Percentiles rank a stretch among this genome's conserved stretches.
These are phyloP conservation scores for Artemisia tridentata DNA, from an alignment of 129 eudicot species.

Conservation along the genomic window DNA sequence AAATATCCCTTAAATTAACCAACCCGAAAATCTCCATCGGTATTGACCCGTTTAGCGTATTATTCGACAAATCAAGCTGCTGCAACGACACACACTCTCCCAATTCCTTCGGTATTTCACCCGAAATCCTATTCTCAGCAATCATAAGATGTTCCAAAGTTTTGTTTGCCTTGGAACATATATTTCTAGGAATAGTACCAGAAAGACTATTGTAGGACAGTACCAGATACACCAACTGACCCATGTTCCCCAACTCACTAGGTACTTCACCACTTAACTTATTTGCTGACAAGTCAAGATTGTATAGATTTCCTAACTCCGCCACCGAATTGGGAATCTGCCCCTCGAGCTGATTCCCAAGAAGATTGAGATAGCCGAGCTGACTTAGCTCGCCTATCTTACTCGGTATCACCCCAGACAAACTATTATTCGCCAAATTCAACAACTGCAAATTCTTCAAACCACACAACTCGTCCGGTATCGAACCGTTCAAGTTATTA, in stretches of 20 bases:
- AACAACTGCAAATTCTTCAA: slow-evolving; percentile 51
- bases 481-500: slow-evolving; percentile 66
- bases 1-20: slow-evolving; percentile 57
- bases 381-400: slow-evolving; percentile 60
- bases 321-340: slow-evolving; percentile 62
- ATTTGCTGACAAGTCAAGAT: slow-evolving; percentile 74
- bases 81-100: slow-evolving; percentile 49
- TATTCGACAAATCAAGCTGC: slow-evolving; percentile 86
- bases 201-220: slow-evolving; percentile 64
- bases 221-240: slow-evolving; percentile 54
- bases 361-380: slow-evolving; percentile 58
- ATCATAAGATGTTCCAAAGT: slow-evolving; percentile 64
- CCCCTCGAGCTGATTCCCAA: slow-evolving; percentile 79
- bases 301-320: slow-evolving; percentile 45
- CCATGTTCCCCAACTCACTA: slow-evolving; percentile 63
- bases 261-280: slow-evolving; percentile 73
- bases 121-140: slow-evolving; percentile 56
- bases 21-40: slow-evolving; percentile 62
- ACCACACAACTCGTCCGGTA: slow-evolving; percentile 57
- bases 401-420: slow-evolving; percentile 70
- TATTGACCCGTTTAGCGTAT: slow-evolving; percentile 72
- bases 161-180: slow-evolving; percentile 59
- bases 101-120: slow-evolving; percentile 69
- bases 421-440: slow-evolving; percentile 68
- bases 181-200: slow-evolving; percentile 54